Evolutionary conservation across 108 stramenopile species (phyloP).

Genomic region (Nitzschia sp.): DNA sequence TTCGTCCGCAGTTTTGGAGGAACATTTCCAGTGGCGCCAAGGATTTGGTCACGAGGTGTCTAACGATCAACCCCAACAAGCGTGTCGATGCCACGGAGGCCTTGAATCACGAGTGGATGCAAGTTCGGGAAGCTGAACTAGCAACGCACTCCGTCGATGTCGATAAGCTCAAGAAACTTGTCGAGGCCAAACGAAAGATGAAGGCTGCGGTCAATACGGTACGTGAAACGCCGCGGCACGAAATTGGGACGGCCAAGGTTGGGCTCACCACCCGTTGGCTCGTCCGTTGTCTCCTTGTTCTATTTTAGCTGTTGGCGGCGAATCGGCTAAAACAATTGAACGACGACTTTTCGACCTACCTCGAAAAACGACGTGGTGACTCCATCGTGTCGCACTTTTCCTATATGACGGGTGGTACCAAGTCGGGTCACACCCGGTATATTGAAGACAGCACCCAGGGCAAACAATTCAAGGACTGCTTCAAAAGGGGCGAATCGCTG

Average conservation of each 20-base stretch:
- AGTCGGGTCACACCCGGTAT: constrained; percentile 37
- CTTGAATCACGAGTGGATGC: constrained; percentile 58
- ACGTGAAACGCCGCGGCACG: constrained; percentile 1
- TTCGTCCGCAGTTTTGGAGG: constrained; percentile 65
- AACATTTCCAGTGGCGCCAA: constrained; percentile 79
- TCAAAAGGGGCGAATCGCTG: constrained; percentile 43
- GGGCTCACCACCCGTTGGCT: neutral
- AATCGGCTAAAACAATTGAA: constrained; percentile 47
- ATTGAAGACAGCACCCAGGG: constrained; percentile 40
- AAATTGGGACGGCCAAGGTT: neutral
- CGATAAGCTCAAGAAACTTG: constrained; percentile 20
- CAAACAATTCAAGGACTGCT: constrained; percentile 44
- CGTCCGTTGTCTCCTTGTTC: neutral
- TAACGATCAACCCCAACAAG: constrained; percentile 55
- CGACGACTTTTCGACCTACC: constrained; percentile 41
- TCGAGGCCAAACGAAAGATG: constrained; percentile 45
- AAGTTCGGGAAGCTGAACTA: constrained; percentile 13
- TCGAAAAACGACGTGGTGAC: constrained; percentile 39
- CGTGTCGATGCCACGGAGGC: constrained; percentile 44
- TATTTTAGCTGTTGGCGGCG: constrained; percentile 36
- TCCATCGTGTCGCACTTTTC: constrained; percentile 40
- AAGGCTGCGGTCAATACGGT: constrained; percentile 51
- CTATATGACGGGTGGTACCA: constrained; percentile 45
- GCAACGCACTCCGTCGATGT: constrained; percentile 28
- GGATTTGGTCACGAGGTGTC: constrained; percentile 46